phyloP scores from a whole-genome alignment of 352 stramenopile genomes.

The Phytopythium aichiense region DNA sequence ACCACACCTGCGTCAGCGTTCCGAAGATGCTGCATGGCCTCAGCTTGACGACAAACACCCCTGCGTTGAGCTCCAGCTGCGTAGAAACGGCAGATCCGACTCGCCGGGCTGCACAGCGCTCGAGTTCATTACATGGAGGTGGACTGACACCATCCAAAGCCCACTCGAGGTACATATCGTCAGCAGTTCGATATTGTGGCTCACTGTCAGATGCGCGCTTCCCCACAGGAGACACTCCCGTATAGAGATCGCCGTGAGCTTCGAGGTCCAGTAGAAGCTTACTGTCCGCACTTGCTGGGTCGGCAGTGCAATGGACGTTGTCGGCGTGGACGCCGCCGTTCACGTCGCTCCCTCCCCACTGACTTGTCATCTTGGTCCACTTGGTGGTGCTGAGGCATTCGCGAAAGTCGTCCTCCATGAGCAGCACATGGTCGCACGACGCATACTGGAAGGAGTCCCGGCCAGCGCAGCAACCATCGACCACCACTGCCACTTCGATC shows the following conservation, averaged over 20 bases:
- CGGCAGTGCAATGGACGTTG: constrained; percentile 41
- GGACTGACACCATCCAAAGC: constrained; percentile 37
- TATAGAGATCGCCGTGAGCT: constrained; percentile 52
- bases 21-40: constrained; percentile 51
- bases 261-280: constrained; percentile 38
- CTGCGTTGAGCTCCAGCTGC: constrained; percentile 33
- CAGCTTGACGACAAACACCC: constrained; percentile 43
- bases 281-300: constrained; percentile 11
- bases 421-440: constrained; percentile 42
- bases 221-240: constrained; percentile 29
- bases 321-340: constrained; percentile 57
- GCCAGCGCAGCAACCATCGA: constrained; percentile 56
- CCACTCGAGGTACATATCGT: constrained; percentile 52
- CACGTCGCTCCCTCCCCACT: constrained; percentile 55
- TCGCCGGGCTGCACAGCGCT: constrained; percentile 34
- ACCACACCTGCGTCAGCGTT: constrained; percentile 61
- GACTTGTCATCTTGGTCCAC: constrained; percentile 38
- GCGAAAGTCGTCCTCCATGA: constrained; percentile 53
- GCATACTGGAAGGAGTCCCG: constrained; percentile 29
- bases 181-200: constrained; percentile 22
- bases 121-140: constrained; percentile 35
- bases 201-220: constrained; percentile 15
- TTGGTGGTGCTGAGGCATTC: constrained; percentile 35
- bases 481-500: constrained; percentile 24
- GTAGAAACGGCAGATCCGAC: constrained; percentile 57